These are phyloP conservation scores for Thoreauomyces humboldtii DNA, from an alignment of 192 early-diverging fungal genomes.

Conservation along the genomic window DNA sequence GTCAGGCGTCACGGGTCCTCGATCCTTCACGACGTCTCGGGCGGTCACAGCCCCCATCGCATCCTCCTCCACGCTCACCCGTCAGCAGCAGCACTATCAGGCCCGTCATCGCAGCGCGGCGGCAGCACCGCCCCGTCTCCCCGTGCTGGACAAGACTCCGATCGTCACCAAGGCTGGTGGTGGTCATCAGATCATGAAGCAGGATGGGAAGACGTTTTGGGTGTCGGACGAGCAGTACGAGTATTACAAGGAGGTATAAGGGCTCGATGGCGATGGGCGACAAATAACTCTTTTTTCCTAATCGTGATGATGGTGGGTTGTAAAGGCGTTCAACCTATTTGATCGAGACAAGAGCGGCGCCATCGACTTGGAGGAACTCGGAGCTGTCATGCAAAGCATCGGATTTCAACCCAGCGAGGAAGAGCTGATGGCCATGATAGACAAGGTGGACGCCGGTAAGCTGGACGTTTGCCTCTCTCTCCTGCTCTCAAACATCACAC, in stretches of 20 bases:
- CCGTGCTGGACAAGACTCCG: conserved; percentile 4
- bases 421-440: conserved; percentile 43
- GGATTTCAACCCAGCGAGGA: conserved; percentile 33
- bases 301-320: neutral
- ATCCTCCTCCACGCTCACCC: too few species aligned
- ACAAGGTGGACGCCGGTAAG: conserved; percentile 37
- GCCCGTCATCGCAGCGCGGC: too few species aligned
- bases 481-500: neutral
- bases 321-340: conserved; percentile 44
- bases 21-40: too few species aligned
- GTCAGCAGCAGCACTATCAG: too few species aligned
- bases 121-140: too few species aligned
- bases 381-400: conserved; percentile 33
- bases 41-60: too few species aligned
- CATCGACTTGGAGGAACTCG: conserved; percentile 45
- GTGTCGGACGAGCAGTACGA: conserved; percentile 31
- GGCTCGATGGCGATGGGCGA: too few species aligned
- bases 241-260: conserved; percentile 30
- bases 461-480: neutral
- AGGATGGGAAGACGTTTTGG: conserved; percentile 11
- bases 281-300: neutral
- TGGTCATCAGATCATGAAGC: conserved; percentile 6
- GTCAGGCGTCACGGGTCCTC: too few species aligned
- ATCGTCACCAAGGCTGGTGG: conserved; percentile 6
- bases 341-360: conserved; percentile 44